phyloP scores from a whole-genome alignment of 2,329 filamentous ascomycete genomes.

The Cryphonectria radicalis region DNA sequence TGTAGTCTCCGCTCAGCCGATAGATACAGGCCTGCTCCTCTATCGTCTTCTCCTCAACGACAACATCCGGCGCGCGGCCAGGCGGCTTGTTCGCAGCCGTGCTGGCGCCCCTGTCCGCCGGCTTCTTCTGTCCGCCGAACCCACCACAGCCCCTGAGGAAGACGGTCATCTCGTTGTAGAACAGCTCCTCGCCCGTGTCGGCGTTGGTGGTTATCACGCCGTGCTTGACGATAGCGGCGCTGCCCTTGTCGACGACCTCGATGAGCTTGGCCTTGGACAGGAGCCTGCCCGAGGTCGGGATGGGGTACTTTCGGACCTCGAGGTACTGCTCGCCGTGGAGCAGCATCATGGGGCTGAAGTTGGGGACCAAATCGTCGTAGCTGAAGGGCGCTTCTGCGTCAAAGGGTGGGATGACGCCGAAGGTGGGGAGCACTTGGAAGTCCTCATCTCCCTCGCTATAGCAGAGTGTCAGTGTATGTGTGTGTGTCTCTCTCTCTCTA shows the following conservation, averaged over 20 bases:
- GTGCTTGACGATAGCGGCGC: conserved; percentile 79
- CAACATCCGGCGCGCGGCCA: conserved; percentile 74
- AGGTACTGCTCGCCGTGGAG: conserved; percentile 99
- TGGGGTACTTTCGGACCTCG: conserved; percentile 88
- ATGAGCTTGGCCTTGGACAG: conserved; percentile 79
- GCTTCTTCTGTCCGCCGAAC: conserved; percentile 83
- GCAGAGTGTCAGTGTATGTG: background rate
- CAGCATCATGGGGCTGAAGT: conserved; percentile 98
- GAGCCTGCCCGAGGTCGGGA: conserved; percentile 81
- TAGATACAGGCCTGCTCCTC: conserved; percentile 94
- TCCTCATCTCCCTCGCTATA: conserved; percentile 77
- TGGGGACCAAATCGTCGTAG: conserved; percentile 83
- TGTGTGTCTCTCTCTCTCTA: too few species aligned
- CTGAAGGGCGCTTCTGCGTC: conserved; percentile 79
- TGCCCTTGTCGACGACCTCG: conserved; percentile 96
- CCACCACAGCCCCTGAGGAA: conserved; percentile 92
- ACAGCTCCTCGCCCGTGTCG: conserved; percentile 83
- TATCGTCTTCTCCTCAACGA: conserved; percentile 83
- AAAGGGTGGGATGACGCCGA: conserved; percentile 94
- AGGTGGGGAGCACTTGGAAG: conserved; percentile 95
- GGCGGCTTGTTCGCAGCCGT: conserved; percentile 82
- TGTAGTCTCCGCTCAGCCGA: conserved; percentile 90
- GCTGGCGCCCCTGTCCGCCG: conserved; percentile 75
- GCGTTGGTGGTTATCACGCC: conserved; percentile 84
- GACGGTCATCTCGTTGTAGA: conserved; percentile 95